Percentiles rank a stretch among this genome's conserved stretches.
These are phyloP conservation scores for Pseudophaeomoniella oleicola DNA, from an alignment of 2,329 filamentous ascomycete genomes.

Conservation along the genomic window DNA sequence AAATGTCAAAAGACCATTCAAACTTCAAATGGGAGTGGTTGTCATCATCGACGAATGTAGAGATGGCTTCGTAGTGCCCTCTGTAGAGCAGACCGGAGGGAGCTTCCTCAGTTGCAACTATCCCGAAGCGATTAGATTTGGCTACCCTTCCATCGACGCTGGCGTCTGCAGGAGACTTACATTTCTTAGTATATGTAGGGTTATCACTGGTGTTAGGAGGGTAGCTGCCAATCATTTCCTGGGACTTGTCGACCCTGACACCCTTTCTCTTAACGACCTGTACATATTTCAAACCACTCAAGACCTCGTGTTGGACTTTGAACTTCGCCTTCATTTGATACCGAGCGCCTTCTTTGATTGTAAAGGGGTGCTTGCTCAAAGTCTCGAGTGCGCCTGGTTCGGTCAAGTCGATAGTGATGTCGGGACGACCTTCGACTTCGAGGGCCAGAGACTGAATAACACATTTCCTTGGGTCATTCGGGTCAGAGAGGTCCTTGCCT, in stretches of 20 bases:
- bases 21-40: slow-evolving; percentile 80
- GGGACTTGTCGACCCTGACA: slow-evolving; percentile 76
- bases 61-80: slow-evolving; percentile 78
- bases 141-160: slow-evolving; percentile 2
- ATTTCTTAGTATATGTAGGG: slow-evolving; percentile 76
- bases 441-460: slow-evolving; percentile 87
- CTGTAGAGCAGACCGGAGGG: slow-evolving; percentile 81
- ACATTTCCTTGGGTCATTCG: slow-evolving; percentile 74
- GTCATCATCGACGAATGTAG: slow-evolving; percentile 91
- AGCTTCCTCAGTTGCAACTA: slow-evolving; percentile 59
- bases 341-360: slow-evolving; percentile 85
- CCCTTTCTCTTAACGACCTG: slow-evolving; percentile 87
- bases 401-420: slow-evolving; percentile 81
- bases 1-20: slow-evolving; percentile 91
- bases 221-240: slow-evolving; percentile 83
- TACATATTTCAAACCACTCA: slow-evolving; percentile 89
- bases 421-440: slow-evolving; percentile 64
- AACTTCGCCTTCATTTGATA: slow-evolving; percentile 94
- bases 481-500: slow-evolving; percentile 57
- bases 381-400: slow-evolving; percentile 55
- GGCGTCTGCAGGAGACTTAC: slow-evolving; percentile 38
- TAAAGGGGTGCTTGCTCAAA: slow-evolving; percentile 87
- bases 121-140: too few relatives aligned
- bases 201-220: slow-evolving; percentile 84
- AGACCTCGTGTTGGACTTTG: slow-evolving; percentile 91